Base-by-base conservation (phyloP, 345 rosid genomes). In the Viola odorata region DNA sequence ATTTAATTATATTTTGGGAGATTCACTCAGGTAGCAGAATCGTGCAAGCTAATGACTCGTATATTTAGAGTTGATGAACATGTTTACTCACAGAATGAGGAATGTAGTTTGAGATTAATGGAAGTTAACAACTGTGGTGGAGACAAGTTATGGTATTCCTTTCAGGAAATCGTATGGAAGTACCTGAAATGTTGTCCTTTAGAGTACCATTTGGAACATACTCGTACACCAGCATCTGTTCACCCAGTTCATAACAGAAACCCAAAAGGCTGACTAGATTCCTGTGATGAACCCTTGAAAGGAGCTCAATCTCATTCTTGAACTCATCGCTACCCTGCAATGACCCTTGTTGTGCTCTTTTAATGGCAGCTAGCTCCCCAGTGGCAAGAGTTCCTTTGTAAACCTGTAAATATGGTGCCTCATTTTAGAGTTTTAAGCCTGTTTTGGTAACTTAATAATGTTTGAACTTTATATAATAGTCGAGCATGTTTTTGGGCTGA, bases 301-400 rank as follows among this genome's bases (percentile, higher is more conserved):
- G 85, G 62, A 88, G 94, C 73, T 91, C 97, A 32, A 85, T 85
- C 83, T 88, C 96, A 51, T 82, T 91, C 73, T 91, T 91, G 74
- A 91, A 86, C 76, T 88, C 96, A 5, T 70, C 52, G 10, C 82
- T 85, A n/a, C 97, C 96, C 74, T 91, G 96, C 79, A 78, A 55
- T 14, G 97, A 88, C 64, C 88, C 97, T 65, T 78, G 85, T 58
- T 85, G 83, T 65, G 97, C 94, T 71, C 94, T 78, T 79, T 86
- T 91, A 57, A 86, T 82, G 44, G 96, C 97, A 56, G 86, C 59
- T 16, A 84, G 60, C 59, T 79, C 63, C 7, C 96, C 84, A 12
- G 73, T 40, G 3, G 85, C 81, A 64, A 85, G 81, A 59, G 64
- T 76, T 37, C 94, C 96, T 75, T 78, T 80, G 45, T 88, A 91